Conservation (phyloP, 1,284 basidiomycete genomes). For the Pyrrhoderma lamaoense region DNA sequence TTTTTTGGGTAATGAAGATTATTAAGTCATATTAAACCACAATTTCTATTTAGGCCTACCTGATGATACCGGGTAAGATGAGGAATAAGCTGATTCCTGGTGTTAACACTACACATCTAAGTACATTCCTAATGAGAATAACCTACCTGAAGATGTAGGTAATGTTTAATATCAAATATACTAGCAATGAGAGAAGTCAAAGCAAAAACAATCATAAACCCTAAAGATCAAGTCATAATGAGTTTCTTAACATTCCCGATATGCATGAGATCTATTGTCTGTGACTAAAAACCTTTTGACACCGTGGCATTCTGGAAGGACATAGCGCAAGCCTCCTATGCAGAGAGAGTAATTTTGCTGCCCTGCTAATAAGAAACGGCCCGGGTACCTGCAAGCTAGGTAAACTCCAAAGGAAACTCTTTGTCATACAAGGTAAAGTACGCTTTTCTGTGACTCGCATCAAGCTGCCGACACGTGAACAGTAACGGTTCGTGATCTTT, state of each 20-base stretch:
- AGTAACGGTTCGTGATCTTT: too few species aligned
- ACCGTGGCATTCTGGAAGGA: slow-evolving; percentile 74
- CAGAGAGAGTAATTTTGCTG: too few species aligned
- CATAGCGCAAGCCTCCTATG: slow-evolving; percentile 35
- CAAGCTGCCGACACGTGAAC: too few species aligned
- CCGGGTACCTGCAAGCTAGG: too few species aligned
- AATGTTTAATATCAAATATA: slow-evolving; percentile 80
- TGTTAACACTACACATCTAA: background rate
- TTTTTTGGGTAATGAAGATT: background rate
- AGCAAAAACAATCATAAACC: slow-evolving; percentile 67
- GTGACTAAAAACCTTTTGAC: slow-evolving; percentile 64
- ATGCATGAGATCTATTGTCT: slow-evolving; percentile 24
- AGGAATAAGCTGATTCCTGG: slow-evolving; percentile 46
- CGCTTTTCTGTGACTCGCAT: too few species aligned
- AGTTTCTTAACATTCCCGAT: background rate
- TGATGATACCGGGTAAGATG: slow-evolving; percentile 67
- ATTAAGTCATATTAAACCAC: background rate
- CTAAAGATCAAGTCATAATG: slow-evolving; percentile 33
- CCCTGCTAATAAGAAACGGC: too few species aligned
- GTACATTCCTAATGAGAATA: slow-evolving; percentile 11
- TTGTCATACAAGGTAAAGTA: too few species aligned
- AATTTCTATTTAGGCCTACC: slow-evolving; percentile 31
- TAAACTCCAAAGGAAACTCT: too few species aligned
- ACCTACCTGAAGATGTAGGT: slow-evolving; percentile 72
- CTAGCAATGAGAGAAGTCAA: slow-evolving; percentile 65